Conservation (phyloP, 2,329 filamentous ascomycete genomes). For the Xylariaceae sp. region DNA sequence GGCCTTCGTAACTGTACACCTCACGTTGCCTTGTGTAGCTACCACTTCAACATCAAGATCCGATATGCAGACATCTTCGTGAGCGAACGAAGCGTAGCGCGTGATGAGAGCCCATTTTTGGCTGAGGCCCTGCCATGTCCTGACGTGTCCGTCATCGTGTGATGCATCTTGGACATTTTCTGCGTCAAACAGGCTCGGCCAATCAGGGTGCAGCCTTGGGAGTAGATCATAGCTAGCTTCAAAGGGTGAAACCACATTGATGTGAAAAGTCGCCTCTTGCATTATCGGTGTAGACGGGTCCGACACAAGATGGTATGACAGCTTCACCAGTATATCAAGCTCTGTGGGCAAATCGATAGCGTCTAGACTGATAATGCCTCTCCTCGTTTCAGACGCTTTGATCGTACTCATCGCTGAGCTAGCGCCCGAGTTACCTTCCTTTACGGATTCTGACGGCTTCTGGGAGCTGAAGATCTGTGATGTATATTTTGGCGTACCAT, state of each 20-base stretch:
- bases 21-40: conserved; percentile 57
- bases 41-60: conserved; percentile 61
- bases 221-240: conserved; percentile 87
- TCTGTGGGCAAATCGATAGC: conserved; percentile 48
- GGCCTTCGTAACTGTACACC: conserved; percentile 47
- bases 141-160: conserved; percentile 29
- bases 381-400: conserved; percentile 39
- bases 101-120: conserved; percentile 80
- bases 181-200: conserved; percentile 81
- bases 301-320: conserved; percentile 72
- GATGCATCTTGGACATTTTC: conserved; percentile 41
- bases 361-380: conserved; percentile 46
- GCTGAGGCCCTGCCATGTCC: conserved; percentile 55
- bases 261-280: conserved; percentile 64
- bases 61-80: conserved; percentile 62
- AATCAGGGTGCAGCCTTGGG: conserved; percentile 73
- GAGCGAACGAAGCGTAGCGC: conserved; percentile 71
- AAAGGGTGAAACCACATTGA: conserved; percentile 78
- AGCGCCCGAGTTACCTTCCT: no score
- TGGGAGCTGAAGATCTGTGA: conserved; percentile 37
- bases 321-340: conserved; percentile 68
- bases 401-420: conserved; percentile 49
- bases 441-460: conserved; percentile 29
- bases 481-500: conserved; percentile 45
- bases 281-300: conserved; percentile 78